Evolutionary conservation across 441 rosid species (phyloP).

Genomic region (Syzygium syzygioides): DNA sequence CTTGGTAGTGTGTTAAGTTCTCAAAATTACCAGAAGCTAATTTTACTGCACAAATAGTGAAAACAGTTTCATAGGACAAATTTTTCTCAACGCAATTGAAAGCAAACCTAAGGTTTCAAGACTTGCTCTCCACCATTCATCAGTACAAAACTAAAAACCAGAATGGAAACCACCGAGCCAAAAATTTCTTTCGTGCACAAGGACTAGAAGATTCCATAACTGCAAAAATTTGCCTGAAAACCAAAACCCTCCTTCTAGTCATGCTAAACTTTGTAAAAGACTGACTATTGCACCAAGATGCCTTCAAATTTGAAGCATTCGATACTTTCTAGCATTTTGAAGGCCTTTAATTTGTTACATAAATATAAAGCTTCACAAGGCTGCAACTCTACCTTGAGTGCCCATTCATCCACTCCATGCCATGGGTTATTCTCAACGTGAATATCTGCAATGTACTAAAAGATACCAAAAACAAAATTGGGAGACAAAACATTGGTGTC

Average conservation of each 20-base stretch:
- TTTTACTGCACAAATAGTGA: neutral
- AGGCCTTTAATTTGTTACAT: neutral
- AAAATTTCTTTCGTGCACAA: neutral
- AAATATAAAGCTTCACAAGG: neutral
- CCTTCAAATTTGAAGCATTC: neutral
- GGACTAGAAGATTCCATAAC: neutral
- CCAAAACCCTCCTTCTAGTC: neutral
- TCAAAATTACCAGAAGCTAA: neutral
- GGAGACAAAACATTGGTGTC: conserved; percentile 14
- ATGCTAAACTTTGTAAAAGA: neutral
- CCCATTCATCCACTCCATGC: conserved; percentile 72
- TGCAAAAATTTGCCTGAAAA: neutral
- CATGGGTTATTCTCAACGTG: conserved; percentile 73
- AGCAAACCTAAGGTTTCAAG: neutral
- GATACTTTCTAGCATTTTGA: neutral
- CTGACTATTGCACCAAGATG: neutral
- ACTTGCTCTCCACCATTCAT: neutral
- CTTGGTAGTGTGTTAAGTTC: neutral
- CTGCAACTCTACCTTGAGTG: conserved; percentile 59
- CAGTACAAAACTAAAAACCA: neutral
- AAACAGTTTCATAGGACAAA: neutral
- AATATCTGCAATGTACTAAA: conserved; percentile 79
- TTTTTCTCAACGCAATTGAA: neutral
- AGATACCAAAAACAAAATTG: conserved; percentile 2
- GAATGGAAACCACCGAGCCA: neutral